Conservation (phyloP, 495 filamentous ascomycete species). For the Immersiella caudata region DNA sequence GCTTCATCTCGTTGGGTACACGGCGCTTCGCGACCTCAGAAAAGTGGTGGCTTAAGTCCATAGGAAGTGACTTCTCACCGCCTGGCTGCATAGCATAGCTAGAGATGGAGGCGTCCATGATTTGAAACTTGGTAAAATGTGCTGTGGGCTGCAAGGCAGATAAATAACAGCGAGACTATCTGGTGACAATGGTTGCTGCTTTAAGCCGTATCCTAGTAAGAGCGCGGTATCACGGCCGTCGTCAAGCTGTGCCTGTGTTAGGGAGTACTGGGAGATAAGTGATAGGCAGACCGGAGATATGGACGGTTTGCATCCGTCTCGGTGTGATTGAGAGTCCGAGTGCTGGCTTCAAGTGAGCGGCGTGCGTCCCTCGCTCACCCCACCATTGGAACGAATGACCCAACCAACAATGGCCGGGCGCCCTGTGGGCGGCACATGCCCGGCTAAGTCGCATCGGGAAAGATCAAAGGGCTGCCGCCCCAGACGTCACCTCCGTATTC, state of each 20-base stretch:
- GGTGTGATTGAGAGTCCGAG: neutral
- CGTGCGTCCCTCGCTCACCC: neutral
- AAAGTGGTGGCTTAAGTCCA: slow-evolving; percentile 80
- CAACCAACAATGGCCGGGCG: neutral
- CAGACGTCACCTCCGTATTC: neutral
- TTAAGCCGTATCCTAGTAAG: neutral
- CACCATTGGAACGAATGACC: neutral
- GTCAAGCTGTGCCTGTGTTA: neutral
- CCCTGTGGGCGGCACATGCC: slow-evolving; percentile 3
- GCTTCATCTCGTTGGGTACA: slow-evolving; percentile 66
- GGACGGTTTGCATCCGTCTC: neutral
- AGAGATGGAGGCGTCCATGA: slow-evolving; percentile 10
- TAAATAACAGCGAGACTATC: neutral
- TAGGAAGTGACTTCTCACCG: slow-evolving; percentile 50
- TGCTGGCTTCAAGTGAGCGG: neutral
- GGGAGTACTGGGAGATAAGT: neutral
- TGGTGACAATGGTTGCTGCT: neutral
- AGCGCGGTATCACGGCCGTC: neutral
- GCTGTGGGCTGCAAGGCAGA: neutral
- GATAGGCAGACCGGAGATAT: neutral
- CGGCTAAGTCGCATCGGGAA: neutral
- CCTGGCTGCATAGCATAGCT: neutral
- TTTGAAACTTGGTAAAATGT: neutral
- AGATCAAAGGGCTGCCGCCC: neutral
- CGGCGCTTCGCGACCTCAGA: slow-evolving; percentile 68